A percentile compares a stretch with the other conserved stretches of the same genome.
These are phyloP conservation scores for Aspergillus steynii DNA, from an alignment of 495 filamentous ascomycete species.

Conservation along the genomic window DNA sequence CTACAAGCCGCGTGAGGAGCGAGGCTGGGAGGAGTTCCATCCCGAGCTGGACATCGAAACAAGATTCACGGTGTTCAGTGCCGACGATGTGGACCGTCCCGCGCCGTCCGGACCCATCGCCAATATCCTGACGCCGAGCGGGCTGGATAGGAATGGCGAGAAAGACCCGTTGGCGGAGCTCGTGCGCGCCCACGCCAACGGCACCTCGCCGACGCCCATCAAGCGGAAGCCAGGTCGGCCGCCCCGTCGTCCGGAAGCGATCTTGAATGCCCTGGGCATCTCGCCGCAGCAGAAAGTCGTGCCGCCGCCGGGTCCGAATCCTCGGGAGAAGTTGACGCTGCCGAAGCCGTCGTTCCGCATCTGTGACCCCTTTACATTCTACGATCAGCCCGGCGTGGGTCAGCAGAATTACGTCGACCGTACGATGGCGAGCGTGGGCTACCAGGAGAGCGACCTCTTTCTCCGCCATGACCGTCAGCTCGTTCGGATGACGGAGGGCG, in stretches of 20 bases:
- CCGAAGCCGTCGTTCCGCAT: slow-evolving; percentile 61
- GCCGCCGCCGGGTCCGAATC: slow-evolving; percentile 65
- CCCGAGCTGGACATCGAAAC: slow-evolving; percentile 87
- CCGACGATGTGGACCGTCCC: slow-evolving; percentile 78
- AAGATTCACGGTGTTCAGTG: slow-evolving; percentile 71
- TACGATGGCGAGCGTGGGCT: slow-evolving; percentile 90
- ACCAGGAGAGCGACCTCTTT: slow-evolving; percentile 90
- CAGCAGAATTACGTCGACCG: slow-evolving; percentile 78
- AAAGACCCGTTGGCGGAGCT: slow-evolving; percentile 25
- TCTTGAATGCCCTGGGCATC: slow-evolving; percentile 59
- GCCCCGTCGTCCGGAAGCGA: slow-evolving; percentile 58
- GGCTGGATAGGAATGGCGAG: slow-evolving; percentile 22
- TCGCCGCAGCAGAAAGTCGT: slow-evolving; percentile 59
- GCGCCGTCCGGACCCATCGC: slow-evolving; percentile 40
- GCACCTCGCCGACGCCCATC: slow-evolving; percentile 39
- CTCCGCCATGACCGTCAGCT: slow-evolving; percentile 72
- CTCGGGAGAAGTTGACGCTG: slow-evolving; percentile 63
- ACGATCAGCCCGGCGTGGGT: slow-evolving; percentile 60
- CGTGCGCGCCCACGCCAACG: slow-evolving; percentile 26
- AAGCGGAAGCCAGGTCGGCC: slow-evolving; percentile 65
- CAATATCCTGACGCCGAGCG: slow-evolving; percentile 32
- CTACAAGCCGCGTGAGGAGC: slow-evolving; percentile 95
- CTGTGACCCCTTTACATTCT: slow-evolving; percentile 60
- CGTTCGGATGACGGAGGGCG: slow-evolving; percentile 74
- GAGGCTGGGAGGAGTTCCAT: slow-evolving; percentile 96